phyloP scores from a whole-genome alignment of 176 grass and related monocot genomes.

The Chloris gayana region DNA sequence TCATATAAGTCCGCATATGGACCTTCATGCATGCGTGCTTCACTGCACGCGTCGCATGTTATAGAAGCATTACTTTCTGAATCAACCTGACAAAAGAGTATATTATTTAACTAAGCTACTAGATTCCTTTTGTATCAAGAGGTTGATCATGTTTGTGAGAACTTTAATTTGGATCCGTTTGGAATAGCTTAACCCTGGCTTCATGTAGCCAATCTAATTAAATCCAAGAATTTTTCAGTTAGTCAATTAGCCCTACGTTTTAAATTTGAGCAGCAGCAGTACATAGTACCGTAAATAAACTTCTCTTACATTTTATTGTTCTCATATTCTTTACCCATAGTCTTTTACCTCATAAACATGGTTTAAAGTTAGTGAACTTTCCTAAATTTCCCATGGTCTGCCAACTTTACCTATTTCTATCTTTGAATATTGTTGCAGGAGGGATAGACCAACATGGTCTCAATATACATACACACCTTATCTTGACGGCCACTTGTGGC shows the following conservation, averaged over 20 bases:
- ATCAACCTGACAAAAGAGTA: not conserved
- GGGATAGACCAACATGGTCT: slow-evolving; percentile 51
- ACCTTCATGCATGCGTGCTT: not conserved
- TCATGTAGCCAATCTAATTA: not conserved
- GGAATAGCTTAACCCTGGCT: not conserved
- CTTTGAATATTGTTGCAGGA: slow-evolving; percentile 26
- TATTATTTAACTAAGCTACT: not conserved
- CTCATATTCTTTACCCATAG: not conserved
- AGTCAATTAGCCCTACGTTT: not conserved
- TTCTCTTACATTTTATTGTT: not conserved
- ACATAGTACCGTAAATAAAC: too few relatives aligned
- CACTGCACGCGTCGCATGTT: not conserved
- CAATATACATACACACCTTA: slow-evolving; percentile 54
- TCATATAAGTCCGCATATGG: not conserved
- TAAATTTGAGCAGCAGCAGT: too few relatives aligned
- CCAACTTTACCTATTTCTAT: slow-evolving; percentile 9
- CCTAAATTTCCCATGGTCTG: not conserved
- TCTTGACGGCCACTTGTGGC: slow-evolving; percentile 67
- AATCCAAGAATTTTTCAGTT: not conserved
- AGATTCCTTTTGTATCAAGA: not conserved
- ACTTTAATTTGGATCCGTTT: not conserved
- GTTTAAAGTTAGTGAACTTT: not conserved
- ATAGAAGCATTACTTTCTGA: not conserved
- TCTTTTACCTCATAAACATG: not conserved
- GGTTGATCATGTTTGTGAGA: not conserved